Percentiles rank a stretch among this genome's conserved stretches.
phyloP scores from a whole-genome alignment of 768 basidiomycete species.

The Grammothele lineata region DNA sequence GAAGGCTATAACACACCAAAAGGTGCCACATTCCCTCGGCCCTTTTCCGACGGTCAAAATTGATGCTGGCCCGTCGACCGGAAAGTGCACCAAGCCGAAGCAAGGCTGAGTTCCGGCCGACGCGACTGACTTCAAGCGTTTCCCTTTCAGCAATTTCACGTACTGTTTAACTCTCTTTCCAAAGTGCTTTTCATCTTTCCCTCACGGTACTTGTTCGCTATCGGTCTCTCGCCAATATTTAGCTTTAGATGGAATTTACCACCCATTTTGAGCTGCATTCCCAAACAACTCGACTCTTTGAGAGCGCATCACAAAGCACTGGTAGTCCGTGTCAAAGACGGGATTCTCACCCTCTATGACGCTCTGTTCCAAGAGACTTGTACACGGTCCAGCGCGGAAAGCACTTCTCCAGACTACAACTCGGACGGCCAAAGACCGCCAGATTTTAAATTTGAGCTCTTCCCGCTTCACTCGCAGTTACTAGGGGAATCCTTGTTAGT shows the following conservation, averaged over 20 bases:
- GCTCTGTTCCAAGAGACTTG: constrained; percentile 78
- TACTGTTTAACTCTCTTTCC: constrained; percentile 79
- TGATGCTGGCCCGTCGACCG: constrained; percentile 60
- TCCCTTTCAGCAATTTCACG: constrained; percentile 74
- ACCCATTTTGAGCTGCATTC: constrained; percentile 82
- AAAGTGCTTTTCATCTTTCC: constrained; percentile 82
- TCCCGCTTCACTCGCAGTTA: constrained; percentile 86
- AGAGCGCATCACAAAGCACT: constrained; percentile 67
- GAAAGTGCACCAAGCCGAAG: constrained; percentile 23
- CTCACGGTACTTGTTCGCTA: constrained; percentile 82
- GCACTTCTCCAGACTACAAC: constrained; percentile 80
- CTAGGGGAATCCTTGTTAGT: constrained; percentile 88
- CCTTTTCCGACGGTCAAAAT: constrained; percentile 59
- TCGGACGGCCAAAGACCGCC: constrained; percentile 57
- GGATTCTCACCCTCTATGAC: constrained; percentile 78
- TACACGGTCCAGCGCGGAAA: constrained; percentile 67
- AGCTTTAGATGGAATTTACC: constrained; percentile 85
- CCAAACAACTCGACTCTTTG: constrained; percentile 83
- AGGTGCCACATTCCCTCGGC: constrained; percentile 57
- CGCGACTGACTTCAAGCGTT: constrained; percentile 71
- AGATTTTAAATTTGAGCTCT: constrained; percentile 83
- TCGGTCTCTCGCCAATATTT: constrained; percentile 80
- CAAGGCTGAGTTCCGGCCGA: constrained; percentile 32
- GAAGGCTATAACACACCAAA: constrained; percentile 69
- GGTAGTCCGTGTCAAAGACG: constrained; percentile 56